Conservation (phyloP, 1,284 basidiomycete genomes). For the Jaminaea rosea region DNA sequence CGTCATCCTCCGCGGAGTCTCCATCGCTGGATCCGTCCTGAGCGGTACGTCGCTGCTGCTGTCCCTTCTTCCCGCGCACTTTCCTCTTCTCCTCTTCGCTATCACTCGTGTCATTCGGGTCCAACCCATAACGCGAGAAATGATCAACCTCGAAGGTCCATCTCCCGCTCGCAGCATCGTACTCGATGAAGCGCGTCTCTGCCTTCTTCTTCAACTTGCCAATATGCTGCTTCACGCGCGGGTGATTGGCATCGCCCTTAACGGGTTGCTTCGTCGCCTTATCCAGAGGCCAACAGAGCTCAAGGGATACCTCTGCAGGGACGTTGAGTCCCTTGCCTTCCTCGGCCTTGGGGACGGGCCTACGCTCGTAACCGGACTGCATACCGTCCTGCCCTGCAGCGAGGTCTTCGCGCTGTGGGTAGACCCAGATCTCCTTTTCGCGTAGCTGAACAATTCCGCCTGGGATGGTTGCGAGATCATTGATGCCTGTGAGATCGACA, state of each 20-base stretch:
- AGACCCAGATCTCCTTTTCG: constrained; percentile 83
- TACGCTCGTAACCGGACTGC: constrained; percentile 32
- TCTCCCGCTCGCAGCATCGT: constrained; percentile 68
- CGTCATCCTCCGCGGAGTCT: constrained; percentile 5
- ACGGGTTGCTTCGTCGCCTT: constrained; percentile 84
- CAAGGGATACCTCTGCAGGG: constrained; percentile 66
- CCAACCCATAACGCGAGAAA: constrained; percentile 54
- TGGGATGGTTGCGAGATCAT: constrained; percentile 68
- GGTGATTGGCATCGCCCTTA: constrained; percentile 64
- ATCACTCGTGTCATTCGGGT: constrained; percentile 40
- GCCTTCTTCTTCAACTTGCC: constrained; percentile 76
- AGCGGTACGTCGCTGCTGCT: neutral
- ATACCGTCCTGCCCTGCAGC: constrained; percentile 40
- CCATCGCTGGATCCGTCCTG: neutral
- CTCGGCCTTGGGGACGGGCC: constrained; percentile 52
- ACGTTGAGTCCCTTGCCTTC: constrained; percentile 83
- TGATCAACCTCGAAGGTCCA: constrained; percentile 93
- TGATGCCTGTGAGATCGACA: constrained; percentile 80
- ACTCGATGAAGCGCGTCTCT: constrained; percentile 75
- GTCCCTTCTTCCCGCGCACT: neutral
- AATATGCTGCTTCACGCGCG: constrained; percentile 62
- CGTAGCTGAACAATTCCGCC: constrained; percentile 84
- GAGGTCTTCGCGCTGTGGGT: constrained; percentile 61
- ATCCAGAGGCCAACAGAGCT: constrained; percentile 79
- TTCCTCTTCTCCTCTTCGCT: constrained; percentile 19